Evolutionary conservation across 192 early-diverging fungal genomes (phyloP).

Genomic region (Backusella mclennaniae): DNA sequence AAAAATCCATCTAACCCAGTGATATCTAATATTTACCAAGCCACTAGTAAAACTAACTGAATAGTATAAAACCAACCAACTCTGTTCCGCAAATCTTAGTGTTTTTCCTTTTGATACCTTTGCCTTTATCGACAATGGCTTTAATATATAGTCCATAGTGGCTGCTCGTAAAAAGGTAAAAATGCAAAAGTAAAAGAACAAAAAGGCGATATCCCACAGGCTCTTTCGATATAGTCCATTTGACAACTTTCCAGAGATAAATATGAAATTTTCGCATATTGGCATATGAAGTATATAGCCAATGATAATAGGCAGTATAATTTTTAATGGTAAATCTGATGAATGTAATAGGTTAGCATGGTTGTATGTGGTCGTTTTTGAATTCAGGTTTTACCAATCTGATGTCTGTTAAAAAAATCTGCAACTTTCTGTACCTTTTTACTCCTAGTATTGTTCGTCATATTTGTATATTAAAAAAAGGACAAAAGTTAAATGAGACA

Average conservation of each 20-base stretch:
- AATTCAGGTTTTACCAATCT: constrained; percentile 32
- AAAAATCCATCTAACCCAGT: neutral
- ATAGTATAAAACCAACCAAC: constrained; percentile 71
- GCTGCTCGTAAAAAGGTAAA: constrained; percentile 59
- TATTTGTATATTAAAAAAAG: neutral
- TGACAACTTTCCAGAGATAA: constrained; percentile 19
- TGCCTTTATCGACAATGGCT: constrained; percentile 34
- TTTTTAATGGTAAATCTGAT: neutral
- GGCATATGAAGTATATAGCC: constrained; percentile 34
- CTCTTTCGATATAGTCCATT: constrained; percentile 50
- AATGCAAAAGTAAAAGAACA: constrained; percentile 61
- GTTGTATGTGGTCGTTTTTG: neutral
- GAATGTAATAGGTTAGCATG: neutral
- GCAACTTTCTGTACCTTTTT: neutral
- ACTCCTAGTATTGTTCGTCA: neutral
- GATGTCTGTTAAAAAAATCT: constrained; percentile 22
- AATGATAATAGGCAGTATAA: neutral
- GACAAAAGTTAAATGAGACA: neutral
- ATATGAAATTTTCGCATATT: constrained; percentile 25
- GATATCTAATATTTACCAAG: constrained; percentile 39
- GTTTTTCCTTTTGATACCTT: constrained; percentile 33
- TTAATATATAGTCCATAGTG: constrained; percentile 46
- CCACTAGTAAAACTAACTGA: constrained; percentile 54
- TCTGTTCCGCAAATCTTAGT: constrained; percentile 67
- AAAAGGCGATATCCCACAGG: constrained; percentile 56